Evolutionary conservation across 2,329 filamentous ascomycete species (phyloP), one percentile per base, ranked within the genome.

Genomic region (Pseudogymnoascus sp.): DNA sequence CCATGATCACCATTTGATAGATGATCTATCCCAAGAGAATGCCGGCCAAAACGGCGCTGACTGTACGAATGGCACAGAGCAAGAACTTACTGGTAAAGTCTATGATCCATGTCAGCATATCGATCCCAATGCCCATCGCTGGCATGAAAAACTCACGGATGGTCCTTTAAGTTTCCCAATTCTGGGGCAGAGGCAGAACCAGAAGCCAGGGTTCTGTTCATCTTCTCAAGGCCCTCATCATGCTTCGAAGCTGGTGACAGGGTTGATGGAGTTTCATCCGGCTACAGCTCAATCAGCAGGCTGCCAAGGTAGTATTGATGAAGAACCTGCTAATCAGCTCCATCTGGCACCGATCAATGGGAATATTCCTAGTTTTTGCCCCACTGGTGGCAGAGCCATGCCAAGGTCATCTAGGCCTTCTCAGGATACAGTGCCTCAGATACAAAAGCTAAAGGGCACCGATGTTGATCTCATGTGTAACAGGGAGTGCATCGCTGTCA

Each of bases 21-120:
- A 36, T 57, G 3, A 34, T 34, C n/a, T 57, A 34, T 57, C 51
- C 12, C 51, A 57, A 1, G 16, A 36, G 51, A 34, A 57, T 57
- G 29, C 29, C n/a, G 5, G 29, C n/a, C 31, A 34, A 16, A 36
- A 14, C 16, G 5, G 10, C 26, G 14, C 12, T 57, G 47, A 34
- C 29, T 34, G 29, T 34, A 34, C 29, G 11, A 36, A 57, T 21
- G 26, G 34, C 16, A 36, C 51, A 21, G 29, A 57, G 10, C 51
- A 57, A 57, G 26, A 57, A 57, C 51, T 18, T 57, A 57, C 51
- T 14, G 51, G 51, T 57, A 34, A 57, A 57, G 10, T 21, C 51
- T 57, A 57, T 34, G 16, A 14, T 57, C 16, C n/a, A 57, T 21
- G 51, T 36, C 51, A 57, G 51, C 51, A 57, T 57, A 57, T 57